Percentiles rank a stretch among this genome's conserved stretches.
Conservation (phyloP, 1,284 basidiomycete species). For the Erythrobasidium hasegawianum region DNA sequence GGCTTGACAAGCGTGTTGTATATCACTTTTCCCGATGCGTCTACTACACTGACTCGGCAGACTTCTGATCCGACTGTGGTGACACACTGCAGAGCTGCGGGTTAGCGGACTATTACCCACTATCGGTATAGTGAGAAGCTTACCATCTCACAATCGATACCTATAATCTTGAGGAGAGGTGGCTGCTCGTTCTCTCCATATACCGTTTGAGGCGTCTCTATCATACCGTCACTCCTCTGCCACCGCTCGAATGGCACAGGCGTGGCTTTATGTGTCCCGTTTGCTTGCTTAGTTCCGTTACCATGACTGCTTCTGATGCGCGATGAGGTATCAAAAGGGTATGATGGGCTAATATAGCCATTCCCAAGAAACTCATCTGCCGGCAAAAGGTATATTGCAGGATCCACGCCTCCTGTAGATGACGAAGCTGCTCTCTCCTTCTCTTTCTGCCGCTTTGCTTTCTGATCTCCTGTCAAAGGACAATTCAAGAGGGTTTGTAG, state of each 20-base stretch:
- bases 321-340: conserved; percentile 58
- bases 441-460: conserved; percentile 59
- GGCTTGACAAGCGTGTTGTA: conserved; percentile 86
- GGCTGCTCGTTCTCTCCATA: conserved; percentile 42
- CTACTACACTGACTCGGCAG: conserved; percentile 74
- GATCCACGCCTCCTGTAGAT: conserved; percentile 49
- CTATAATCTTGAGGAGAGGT: conserved; percentile 48
- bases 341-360: conserved; percentile 77
- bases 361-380: conserved; percentile 83
- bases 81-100: conserved; percentile 58
- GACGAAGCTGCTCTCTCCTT: conserved; percentile 57
- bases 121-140: too few relatives aligned
- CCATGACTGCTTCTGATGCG: background rate
- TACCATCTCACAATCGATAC: conserved; percentile 92
- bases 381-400: conserved; percentile 67
- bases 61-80: conserved; percentile 83
- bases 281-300: background rate
- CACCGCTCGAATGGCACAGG: conserved; percentile 38
- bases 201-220: conserved; percentile 65
- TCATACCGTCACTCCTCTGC: conserved; percentile 49
- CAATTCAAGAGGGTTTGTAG: conserved; percentile 72
- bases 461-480: conserved; percentile 72
- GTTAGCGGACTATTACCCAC: too few relatives aligned
- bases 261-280: too few relatives aligned
- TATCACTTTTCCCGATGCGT: conserved; percentile 64